Evolutionary conservation across 805 yeast species (phyloP).

Genomic region (Ogataea allantospora): DNA sequence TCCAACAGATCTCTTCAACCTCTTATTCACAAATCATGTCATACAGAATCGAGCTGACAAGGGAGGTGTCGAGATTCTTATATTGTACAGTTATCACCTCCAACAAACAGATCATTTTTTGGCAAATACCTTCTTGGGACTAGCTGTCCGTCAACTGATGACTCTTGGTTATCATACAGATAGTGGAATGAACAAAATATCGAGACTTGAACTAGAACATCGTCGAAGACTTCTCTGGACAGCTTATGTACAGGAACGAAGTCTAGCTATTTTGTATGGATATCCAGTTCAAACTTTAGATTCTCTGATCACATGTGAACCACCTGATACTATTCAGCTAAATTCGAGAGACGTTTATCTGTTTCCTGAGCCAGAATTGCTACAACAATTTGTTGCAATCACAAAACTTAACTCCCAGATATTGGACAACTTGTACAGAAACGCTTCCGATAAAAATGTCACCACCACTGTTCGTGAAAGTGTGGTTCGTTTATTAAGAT

Average conservation of each 20-base stretch:
- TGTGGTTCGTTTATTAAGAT: conserved; percentile 58
- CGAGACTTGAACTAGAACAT: conserved; percentile 46
- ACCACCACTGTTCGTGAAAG: conserved; percentile 63
- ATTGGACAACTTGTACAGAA: conserved; percentile 59
- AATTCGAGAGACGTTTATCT: conserved; percentile 51
- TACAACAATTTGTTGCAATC: conserved; percentile 64
- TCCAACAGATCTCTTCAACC: conserved; percentile 66
- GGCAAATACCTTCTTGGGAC: conserved; percentile 66
- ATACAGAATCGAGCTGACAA: conserved; percentile 65
- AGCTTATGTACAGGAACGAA: conserved; percentile 39
- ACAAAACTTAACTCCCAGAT: conserved; percentile 69
- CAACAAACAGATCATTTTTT: conserved; percentile 73
- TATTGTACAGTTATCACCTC: conserved; percentile 63
- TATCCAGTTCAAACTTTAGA: conserved; percentile 68
- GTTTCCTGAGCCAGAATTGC: conserved; percentile 67
- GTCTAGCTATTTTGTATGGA: conserved; percentile 71
- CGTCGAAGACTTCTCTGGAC: conserved; percentile 29
- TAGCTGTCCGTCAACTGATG: conserved; percentile 61
- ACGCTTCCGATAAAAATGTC: conserved; percentile 62
- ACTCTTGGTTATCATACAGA: conserved; percentile 73
- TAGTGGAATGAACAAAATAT: conserved; percentile 53
- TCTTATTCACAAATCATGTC: conserved; percentile 65
- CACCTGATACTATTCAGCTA: conserved; percentile 62
- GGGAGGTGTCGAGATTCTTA: conserved; percentile 67
- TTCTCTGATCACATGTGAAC: conserved; percentile 64